phyloP scores from a whole-genome alignment of 495 filamentous ascomycete genomes.

The Aspergillus wentii region DNA sequence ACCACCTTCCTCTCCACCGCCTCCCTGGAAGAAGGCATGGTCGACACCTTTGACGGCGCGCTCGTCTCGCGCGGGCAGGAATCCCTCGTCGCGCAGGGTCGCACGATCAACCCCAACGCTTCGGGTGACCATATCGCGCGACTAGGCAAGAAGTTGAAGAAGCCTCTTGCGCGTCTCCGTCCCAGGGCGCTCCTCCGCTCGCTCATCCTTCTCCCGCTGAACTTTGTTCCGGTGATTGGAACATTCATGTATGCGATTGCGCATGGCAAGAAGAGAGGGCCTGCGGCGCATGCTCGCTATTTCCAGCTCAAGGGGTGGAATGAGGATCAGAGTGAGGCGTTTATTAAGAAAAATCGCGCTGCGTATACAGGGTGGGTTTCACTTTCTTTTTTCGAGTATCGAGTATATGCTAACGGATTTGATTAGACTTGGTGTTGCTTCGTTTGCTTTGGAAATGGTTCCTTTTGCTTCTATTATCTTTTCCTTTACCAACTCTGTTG shows the following conservation, averaged over 20 bases:
- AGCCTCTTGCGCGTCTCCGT: constrained; percentile 62
- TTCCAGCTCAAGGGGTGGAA: constrained; percentile 86
- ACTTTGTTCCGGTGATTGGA: constrained; percentile 86
- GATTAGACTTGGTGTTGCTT: constrained; percentile 70
- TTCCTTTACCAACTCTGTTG: constrained; percentile 85
- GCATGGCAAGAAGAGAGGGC: constrained; percentile 59
- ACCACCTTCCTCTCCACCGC: constrained; percentile 67
- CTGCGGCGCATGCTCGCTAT: constrained; percentile 56
- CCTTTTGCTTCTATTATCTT: constrained; percentile 81
- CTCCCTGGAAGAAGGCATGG: constrained; percentile 69
- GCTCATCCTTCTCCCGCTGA: constrained; percentile 77
- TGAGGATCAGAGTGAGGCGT: constrained; percentile 54
- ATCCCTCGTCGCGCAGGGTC: constrained; percentile 61
- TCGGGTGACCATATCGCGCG: constrained; percentile 50
- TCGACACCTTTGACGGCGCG: constrained; percentile 90
- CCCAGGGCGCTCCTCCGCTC: constrained; percentile 64
- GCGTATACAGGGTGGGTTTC: constrained; percentile 73
- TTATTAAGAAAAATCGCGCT: constrained; percentile 56
- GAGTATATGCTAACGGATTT: constrained; percentile 8
- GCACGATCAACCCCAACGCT: constrained; percentile 56
- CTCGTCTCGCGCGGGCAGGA: constrained; percentile 52
- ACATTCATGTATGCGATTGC: constrained; percentile 72
- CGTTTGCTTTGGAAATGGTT: constrained; percentile 76
- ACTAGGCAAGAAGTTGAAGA: constrained; percentile 68
- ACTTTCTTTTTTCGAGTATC: constrained; percentile 17